Evolutionary conservation across 306 rosid genomes (phyloP), one percentile per base, ranked within the genome.

Genomic region (Prunus persica): DNA sequence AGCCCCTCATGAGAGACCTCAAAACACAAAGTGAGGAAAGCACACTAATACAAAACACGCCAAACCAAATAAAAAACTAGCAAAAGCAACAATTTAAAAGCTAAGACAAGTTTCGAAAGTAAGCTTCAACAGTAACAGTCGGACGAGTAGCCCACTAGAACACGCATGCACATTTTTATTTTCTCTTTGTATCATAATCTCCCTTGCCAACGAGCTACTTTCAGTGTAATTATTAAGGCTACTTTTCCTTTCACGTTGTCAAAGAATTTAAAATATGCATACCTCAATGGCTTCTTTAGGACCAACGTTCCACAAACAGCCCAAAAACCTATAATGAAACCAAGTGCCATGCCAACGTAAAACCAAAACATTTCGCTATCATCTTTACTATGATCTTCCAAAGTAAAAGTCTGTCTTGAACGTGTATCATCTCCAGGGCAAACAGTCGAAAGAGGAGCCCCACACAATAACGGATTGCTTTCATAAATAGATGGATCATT

Each of bases 211-310:
- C 41, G 41, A 6, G 8, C 41, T 6, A 34, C 8, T 34, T 34
- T 34, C 8, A 34, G 1, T 34, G 8, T 8, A 34, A 34, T 34
- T 34, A 0, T 34, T 34, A 34, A 34, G 0, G 41, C 41, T 11
- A 71, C 8, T 3, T 51, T 22, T 19, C 41, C 50, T 25, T 47
- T 28, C 12, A 68, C 32, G 14, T 34, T 22, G 64, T 54, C 32
- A 1, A 71, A 32, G 4, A 54, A 71, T 3, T 34, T 49, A 20
- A 71, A 71, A 51, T 70, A 70, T 0, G 74, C 75, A 71, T 18
- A 71, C 75, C 70, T 78, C 81, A 43, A 65, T n/a, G 66, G 38
- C 10, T 34, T 51, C 2, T 49, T 61, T 13, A 73, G 18, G 7
- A 62, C 11, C 46, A 30, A 20, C 1, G 69, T 32, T 16, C 52